Base-by-base conservation (phyloP, 768 basidiomycete genomes). In the Lactarius trivialis region DNA sequence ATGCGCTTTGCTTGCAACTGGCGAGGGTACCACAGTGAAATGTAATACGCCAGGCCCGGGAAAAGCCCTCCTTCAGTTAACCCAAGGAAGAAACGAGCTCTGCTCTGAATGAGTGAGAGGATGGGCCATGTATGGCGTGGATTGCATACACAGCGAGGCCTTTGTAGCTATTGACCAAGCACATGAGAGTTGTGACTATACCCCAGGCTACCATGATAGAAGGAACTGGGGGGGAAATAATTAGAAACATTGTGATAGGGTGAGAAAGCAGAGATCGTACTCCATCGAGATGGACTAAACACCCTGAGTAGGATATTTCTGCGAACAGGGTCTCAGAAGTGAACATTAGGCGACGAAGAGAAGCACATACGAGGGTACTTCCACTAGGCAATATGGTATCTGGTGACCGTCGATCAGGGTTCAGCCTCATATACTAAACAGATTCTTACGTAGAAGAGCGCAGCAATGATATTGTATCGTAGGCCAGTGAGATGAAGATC, bases 1-100 rank as follows among this genome's bases (percentile, higher is more conserved):
- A 85, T 78, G 30, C 85, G 79, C 67, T 72, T 73, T 19, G 81
- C 83, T 49, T 84, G 79, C 67, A 87, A 85, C 56, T 74, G 73
- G 37, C 81, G 75, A 11, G 82, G 78, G 68, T 89, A 83, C 85
- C 85, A 86, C 54, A 82, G 70, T 12, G 81, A 82, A 49, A 84
- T 73, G 45, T 75, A 77, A 59, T 78, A 81, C 2, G 73, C 74
- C 58, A 78, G 70, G 1, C 76, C 76, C 0, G 77, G 74, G 59
- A 71, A 72, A 34, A 67, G 17, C 17, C 82, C 81, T 50, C 76
- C 78, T 67, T 81, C 81, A 33, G 79, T 71, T 33, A 80, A 67
- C 53, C 81, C 81, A n/a, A n/a, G n/a, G n/a, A n/a, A n/a, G n/a
- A n/a, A n/a, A n/a, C n/a, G n/a, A n/a, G n/a, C n/a, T n/a, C 76